Base-by-base conservation (phyloP, 129 eudicot genomes). In the Pulicaria dysenterica region DNA sequence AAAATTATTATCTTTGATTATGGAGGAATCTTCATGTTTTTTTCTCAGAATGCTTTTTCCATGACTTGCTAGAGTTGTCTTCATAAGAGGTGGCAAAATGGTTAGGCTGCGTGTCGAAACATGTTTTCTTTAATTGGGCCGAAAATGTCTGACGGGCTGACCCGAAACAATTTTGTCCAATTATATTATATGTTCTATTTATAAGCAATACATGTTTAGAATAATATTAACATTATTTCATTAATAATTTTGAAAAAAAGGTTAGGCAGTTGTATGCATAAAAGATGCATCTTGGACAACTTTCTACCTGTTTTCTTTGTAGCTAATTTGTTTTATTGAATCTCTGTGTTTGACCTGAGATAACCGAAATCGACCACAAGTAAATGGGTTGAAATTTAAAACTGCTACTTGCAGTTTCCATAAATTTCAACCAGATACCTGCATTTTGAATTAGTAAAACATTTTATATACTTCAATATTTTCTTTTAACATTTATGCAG, bases 401-500 rank as follows among this genome's bases (percentile, higher is more conserved):
- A 24, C 24, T 19, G 15, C 13, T 12, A 55, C 60, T 14, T 50
- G 5, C 19, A 13, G 60, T 17, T 8, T 58, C 31, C 64, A 34
- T 58, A 31, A 34, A 55, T 11, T 15, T 37, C 46, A 37, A 60
- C 66, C 6, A 38, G 31, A 60, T 37, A 5, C 19, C n/a, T 51
- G 7, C 19, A 34, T 11, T 10, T 66, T 34, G 11, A 7, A 45
- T 12, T 5, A 7, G 3, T 17, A 24, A 66, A 46, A 66, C 74
- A 70, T 73, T 41, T 7, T 1, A 36, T 19, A 31, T 55, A 1
- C 5, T 57, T 24, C 17, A 38, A 38, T 49, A 13, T 40, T 73
- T 61, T 11, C 49, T 70, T 24, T 59, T 31, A 57, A 64, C 55
- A 64, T 68, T 0, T 65, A 8, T 82, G 39, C 88, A 95, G 99